These are phyloP conservation scores for Drosera capensis DNA, from an alignment of 148 eudicot genomes.

Conservation along the genomic window DNA sequence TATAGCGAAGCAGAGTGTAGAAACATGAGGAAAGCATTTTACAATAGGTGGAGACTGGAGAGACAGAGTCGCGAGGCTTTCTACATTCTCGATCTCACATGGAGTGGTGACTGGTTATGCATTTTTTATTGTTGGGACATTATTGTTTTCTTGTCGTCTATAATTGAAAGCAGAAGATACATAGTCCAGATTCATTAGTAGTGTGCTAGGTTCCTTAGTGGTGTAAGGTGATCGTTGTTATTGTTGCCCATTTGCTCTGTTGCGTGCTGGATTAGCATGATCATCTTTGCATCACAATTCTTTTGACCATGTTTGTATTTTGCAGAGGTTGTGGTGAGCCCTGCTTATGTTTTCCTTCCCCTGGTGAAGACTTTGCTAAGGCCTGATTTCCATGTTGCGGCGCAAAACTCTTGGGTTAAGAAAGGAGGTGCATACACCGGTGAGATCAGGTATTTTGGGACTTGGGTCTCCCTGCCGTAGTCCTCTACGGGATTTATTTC, in stretches of 20 bases:
- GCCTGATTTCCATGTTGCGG: conserved; percentile 64
- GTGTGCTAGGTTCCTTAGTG: too few relatives aligned
- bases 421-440: conserved; percentile 88
- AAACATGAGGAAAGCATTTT: too few relatives aligned
- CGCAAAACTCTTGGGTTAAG: conserved; percentile 80
- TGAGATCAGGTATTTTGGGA: conserved; percentile 50
- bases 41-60: too few relatives aligned
- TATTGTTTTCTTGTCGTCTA: too few relatives aligned
- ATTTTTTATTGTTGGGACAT: too few relatives aligned
- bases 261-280: not conserved
- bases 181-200: too few relatives aligned
- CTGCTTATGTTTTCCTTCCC: conserved; percentile 56
- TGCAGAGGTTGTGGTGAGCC: conserved; percentile 76
- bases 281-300: not conserved
- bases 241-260: not conserved
- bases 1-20: too few relatives aligned
- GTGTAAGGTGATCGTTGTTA: too few relatives aligned
- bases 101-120: too few relatives aligned
- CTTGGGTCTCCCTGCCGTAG: not conserved
- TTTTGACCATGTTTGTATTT: not conserved
- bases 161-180: too few relatives aligned
- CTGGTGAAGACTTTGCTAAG: conserved; percentile 36
- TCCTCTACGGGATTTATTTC: not conserved
- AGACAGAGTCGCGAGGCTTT: too few relatives aligned
- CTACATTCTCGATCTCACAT: too few relatives aligned